A percentile compares a stretch with the other conserved stretches of the same genome.
These are phyloP conservation scores for Hirsutella rhossiliensis DNA, from an alignment of 2,329 filamentous ascomycete species.

Conservation along the genomic window DNA sequence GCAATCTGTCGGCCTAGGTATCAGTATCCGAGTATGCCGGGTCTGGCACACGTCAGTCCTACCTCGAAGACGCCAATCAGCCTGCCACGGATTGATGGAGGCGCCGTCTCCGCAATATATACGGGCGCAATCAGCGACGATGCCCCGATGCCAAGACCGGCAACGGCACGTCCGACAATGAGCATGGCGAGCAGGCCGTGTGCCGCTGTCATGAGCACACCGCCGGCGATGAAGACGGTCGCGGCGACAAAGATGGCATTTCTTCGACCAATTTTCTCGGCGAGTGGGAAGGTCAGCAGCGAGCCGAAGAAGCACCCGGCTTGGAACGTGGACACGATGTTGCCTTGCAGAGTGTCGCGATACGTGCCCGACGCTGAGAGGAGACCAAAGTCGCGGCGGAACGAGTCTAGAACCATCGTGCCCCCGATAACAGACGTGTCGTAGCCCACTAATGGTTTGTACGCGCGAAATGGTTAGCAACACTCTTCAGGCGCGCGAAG, in stretches of 20 bases:
- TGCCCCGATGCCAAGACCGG: constrained; percentile 38
- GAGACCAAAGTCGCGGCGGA: constrained; percentile 22
- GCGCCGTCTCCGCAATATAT: constrained; percentile 29
- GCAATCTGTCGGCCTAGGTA: constrained; percentile 9
- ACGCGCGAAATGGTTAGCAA: too few relatives aligned
- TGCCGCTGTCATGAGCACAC: constrained; percentile 20
- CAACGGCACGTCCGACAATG: constrained; percentile 36
- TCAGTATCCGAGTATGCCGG: background rate
- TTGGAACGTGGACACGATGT: too few relatives aligned
- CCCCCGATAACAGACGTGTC: constrained; percentile 27
- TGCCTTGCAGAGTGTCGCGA: constrained; percentile 19
- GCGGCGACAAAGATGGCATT: constrained; percentile 31
- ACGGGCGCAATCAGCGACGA: constrained; percentile 34
- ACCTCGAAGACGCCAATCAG: constrained; percentile 39
- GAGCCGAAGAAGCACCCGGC: constrained; percentile 29
- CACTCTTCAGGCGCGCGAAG: background rate
- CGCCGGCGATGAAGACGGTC: constrained; percentile 26
- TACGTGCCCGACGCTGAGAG: constrained; percentile 10
- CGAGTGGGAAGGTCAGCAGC: constrained; percentile 30
- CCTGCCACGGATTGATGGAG: constrained; percentile 37
- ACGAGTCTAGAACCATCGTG: constrained; percentile 24
- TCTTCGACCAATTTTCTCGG: constrained; percentile 33
- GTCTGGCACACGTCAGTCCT: background rate
- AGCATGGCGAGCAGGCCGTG: constrained; percentile 16
- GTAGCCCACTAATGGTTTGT: constrained; percentile 17